Evolutionary conservation across 225 moss, liverwort and hornwort species (phyloP), one percentile per base, ranked within the genome.

Genomic region (Marchantia polymorpha): DNA sequence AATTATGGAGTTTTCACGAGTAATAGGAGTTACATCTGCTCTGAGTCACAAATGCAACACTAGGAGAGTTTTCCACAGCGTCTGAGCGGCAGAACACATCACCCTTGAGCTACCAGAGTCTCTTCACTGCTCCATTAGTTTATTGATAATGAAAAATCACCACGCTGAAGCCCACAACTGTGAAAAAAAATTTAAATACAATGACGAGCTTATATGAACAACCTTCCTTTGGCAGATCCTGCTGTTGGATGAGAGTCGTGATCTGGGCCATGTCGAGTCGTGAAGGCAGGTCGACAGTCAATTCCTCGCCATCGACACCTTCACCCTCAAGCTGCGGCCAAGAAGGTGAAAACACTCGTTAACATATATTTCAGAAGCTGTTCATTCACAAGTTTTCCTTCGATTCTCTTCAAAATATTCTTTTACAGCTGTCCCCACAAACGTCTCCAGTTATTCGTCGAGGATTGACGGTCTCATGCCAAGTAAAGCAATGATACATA

Each of bases 251-350:
- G 25, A 23, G 8, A 2, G 65, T 8, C 15, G 77, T 64, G 7
- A 77, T 66, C n/a, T 65, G 77, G 14, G 49, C 76, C 22, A 95
- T 82, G 76, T 91, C 68, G 77, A 92, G 87, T 70, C 79, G 55
- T 54, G 87, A 10, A 50, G 99, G 95, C 8, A 95, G 72, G 23
- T 73, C 50, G 4, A 95, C 83, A 49, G 60, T 81, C 10, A 99
- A 55, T 77, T 91, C 89, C 60, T 91, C 90, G 68, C 99, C 99
- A 78, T 99, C 95, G 74, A 85, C 60, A 29, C 93, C 83, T 73
- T 92, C 89, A 6, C 88, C 90, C 74, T 85, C 86, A 82, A 91
- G 88, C 96, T 96, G 76, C 73, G 80, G 68, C 22, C 16, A 76
- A 61, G 12, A 13, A 39, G 14, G 47, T 20, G 29, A 20, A 27